Evolutionary conservation across 495 filamentous ascomycete genomes (phyloP), one percentile per base, ranked within the genome.

Genomic region (Pseudotulostoma volvatum): DNA sequence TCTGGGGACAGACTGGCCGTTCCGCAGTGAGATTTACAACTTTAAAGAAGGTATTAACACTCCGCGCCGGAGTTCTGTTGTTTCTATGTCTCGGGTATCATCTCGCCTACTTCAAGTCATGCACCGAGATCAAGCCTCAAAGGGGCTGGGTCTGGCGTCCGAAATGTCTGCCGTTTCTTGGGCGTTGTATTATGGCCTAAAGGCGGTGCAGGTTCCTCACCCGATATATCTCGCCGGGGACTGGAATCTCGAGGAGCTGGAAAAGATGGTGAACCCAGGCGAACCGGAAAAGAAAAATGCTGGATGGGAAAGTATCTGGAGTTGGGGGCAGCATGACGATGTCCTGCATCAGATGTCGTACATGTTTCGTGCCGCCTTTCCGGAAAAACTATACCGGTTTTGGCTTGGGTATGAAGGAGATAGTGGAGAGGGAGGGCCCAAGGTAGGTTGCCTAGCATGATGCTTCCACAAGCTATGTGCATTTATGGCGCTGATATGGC

Each of bases 141-240:
- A 56, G 1, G 79, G 80, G 9, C 67, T 75, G 14, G 67, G 72
- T 33, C 67, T 84, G 37, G 71, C 68, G 7, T 75, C 75, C 1
- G 79, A 85, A 46, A 81, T 83, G 77, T 73, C 68, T 28, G 70
- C 79, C 1, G 67, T 68, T 18, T 79, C 77, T 0, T 68, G 68
- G 9, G 64, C 77, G 0, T 56, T 85, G 4, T 66, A 77, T 17
- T 79, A 84, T 50, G 80, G 81, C 1, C 60, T 84, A 35, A 85
- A 87, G 31, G 50, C 47, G 14, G 50, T 54, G 8, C 34, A 50
- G 34, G 48, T 53, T 13, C 54, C 54, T 4, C 74, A 83, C 48
- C 79, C 81, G 0, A 74, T 84, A 34, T 85, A 71, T 52, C 68
- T 75, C 14, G 77, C 81, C 40, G 59, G 67, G 18, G 56, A 60